These are phyloP conservation scores for Termitomyces sp. DNA, from an alignment of 768 basidiomycete genomes.

Conservation along the genomic window DNA sequence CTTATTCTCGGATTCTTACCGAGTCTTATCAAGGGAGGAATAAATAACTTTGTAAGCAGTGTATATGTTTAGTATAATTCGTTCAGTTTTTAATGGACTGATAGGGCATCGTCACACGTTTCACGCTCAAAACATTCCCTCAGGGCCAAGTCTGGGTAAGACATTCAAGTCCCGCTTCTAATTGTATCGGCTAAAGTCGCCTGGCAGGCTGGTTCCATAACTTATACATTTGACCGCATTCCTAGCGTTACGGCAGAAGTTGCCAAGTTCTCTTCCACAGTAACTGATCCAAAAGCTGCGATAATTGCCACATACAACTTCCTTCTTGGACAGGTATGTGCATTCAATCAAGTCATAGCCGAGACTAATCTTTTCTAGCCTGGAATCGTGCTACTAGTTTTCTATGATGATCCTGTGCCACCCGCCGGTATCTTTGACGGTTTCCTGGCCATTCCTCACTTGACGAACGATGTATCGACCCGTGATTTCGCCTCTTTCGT, in stretches of 20 bases:
- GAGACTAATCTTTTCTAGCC: not conserved
- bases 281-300: slow-evolving; percentile 46
- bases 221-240: slow-evolving; percentile 19
- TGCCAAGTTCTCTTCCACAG: slow-evolving; percentile 31
- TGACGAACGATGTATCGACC: slow-evolving; percentile 33
- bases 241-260: slow-evolving; percentile 29
- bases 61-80: not conserved
- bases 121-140: slow-evolving; percentile 49
- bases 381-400: slow-evolving; percentile 33
- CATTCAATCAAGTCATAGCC: not conserved
- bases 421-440: slow-evolving; percentile 48
- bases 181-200: not conserved
- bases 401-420: slow-evolving; percentile 53
- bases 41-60: slow-evolving; percentile 48
- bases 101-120: slow-evolving; percentile 55
- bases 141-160: slow-evolving; percentile 59
- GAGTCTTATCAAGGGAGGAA: slow-evolving; percentile 40
- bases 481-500: slow-evolving; percentile 39
- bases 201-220: slow-evolving; percentile 46
- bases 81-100: not conserved
- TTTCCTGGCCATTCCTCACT: slow-evolving; percentile 38
- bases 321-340: slow-evolving; percentile 28
- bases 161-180: not conserved
- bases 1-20: not conserved
- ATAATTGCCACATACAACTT: slow-evolving; percentile 44